A percentile compares a stretch with the other conserved stretches of the same genome.
Evolutionary conservation across 441 rosid species (phyloP).

Genomic region (Eutrema salsugineum): DNA sequence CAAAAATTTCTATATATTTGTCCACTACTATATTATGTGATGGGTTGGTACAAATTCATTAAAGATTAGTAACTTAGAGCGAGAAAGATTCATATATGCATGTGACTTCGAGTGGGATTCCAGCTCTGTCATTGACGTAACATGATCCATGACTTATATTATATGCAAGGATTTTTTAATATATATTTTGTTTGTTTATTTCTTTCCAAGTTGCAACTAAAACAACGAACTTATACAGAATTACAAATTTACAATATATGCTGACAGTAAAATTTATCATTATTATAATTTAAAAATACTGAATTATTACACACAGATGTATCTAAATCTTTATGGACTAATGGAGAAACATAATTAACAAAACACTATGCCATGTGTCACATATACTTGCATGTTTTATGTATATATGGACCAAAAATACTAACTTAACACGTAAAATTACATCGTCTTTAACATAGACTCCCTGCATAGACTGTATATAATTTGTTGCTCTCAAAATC

Average conservation of each 20-base stretch:
- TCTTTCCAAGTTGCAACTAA: slow-evolving; percentile 13
- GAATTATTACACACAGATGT: not conserved
- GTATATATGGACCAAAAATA: slow-evolving; percentile 2
- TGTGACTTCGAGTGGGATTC: slow-evolving; percentile 76
- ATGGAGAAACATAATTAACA: not conserved
- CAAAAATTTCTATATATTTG: not conserved
- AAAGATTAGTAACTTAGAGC: slow-evolving; percentile 27
- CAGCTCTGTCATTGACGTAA: slow-evolving; percentile 65
- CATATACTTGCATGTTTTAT: not conserved
- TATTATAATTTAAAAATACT: too few species aligned
- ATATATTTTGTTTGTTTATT: not conserved
- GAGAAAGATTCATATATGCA: slow-evolving; percentile 43
- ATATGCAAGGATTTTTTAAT: not conserved
- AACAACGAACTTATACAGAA: not conserved
- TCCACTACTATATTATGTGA: not conserved
- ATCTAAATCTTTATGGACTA: not conserved
- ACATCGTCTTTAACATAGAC: not conserved
- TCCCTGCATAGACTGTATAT: not conserved
- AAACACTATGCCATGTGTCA: not conserved
- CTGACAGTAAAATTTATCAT: too few species aligned
- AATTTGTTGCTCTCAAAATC: not conserved
- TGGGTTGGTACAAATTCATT: not conserved
- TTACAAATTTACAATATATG: not conserved
- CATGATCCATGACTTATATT: slow-evolving; percentile 41
- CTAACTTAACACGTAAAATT: too few species aligned